Base-by-base conservation (phyloP, 306 rosid species). In the Amphicarpaea edgeworthii region DNA sequence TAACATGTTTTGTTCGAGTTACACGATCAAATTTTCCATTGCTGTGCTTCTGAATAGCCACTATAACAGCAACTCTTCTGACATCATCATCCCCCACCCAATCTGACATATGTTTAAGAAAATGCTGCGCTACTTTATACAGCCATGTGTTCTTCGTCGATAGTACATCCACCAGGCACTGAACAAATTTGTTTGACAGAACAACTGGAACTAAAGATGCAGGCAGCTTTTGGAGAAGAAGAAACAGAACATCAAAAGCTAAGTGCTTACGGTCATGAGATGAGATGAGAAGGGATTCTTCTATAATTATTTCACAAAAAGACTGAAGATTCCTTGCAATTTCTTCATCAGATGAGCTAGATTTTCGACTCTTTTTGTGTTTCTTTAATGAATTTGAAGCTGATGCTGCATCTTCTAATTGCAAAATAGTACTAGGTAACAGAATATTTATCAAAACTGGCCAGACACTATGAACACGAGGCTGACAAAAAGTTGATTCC, bases 401-500 rank as follows among this genome's bases (percentile, higher is more conserved):
- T 3, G 90, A 80, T 1, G 50, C 70, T 0, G 79, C 89, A 80
- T 95, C 93, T 78, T 90, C 93, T 41, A 72, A 77, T 84, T 89
- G 96, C 83, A 83, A 79, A 82, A 89, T 83, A 50, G 84, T 80
- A 38, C 85, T 90, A 40, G 96, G 97, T 59, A 92, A 82, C 23
- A 95, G 85, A 69, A 90, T 83, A 83, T 83, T 87, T 50, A 89
- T 77, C 79, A 95, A 83, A 83, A 82, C 87, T 61, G 97, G 92
- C 99, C 99, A 95, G 72, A 95, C 85, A 82, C 88, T 77, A 65
- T 95, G 99, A 82, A 90, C 86, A 70, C 96, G 90, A 77, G 97
- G 99, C 84, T 90, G 99, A 85, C 99, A 90, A 75, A 92, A 95
- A 66, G 96, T 90, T 12, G 99, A 89, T 79, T 95, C 99, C 99